A percentile compares a stretch with the other conserved stretches of the same genome.
Evolutionary conservation across 2,329 filamentous ascomycete genomes (phyloP).

Genomic region (Diaporthe vexans): DNA sequence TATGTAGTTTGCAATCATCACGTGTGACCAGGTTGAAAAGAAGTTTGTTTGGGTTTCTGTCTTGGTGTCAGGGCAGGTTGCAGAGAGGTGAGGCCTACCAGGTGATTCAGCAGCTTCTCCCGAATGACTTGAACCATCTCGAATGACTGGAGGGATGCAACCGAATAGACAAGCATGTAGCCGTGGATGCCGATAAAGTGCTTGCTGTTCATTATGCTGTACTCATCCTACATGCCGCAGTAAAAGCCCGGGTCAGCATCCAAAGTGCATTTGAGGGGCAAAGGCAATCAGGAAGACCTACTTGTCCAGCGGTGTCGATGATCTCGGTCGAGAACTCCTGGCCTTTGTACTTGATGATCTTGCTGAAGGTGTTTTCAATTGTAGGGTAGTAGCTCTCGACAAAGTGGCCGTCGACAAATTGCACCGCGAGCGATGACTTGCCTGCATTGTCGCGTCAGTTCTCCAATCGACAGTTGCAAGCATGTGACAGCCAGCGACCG

Average conservation of each 20-base stretch:
- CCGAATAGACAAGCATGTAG: constrained; percentile 99
- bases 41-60: neutral
- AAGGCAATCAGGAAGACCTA: constrained; percentile 57
- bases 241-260: constrained; percentile 21
- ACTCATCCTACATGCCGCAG: constrained; percentile 80
- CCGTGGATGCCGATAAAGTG: constrained; percentile 99
- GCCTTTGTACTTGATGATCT: constrained; percentile 91
- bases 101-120: constrained; percentile 96
- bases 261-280: neutral
- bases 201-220: constrained; percentile 97
- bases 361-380: constrained; percentile 99
- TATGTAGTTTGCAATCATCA: neutral
- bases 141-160: constrained; percentile 92
- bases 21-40: neutral
- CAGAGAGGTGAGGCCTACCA: constrained; percentile 69
- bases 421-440: constrained; percentile 97
- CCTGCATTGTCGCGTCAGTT: constrained; percentile 65
- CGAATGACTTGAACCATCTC: constrained; percentile 97
- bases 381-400: constrained; percentile 99
- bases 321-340: constrained; percentile 97
- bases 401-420: constrained; percentile 97
- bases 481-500: constrained; percentile 39
- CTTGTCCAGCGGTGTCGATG: constrained; percentile 96
- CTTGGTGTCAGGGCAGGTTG: neutral
- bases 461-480: constrained; percentile 29